These are phyloP conservation scores for Aegilops longissima DNA, from an alignment of 176 grass and related monocot species.

Conservation along the genomic window DNA sequence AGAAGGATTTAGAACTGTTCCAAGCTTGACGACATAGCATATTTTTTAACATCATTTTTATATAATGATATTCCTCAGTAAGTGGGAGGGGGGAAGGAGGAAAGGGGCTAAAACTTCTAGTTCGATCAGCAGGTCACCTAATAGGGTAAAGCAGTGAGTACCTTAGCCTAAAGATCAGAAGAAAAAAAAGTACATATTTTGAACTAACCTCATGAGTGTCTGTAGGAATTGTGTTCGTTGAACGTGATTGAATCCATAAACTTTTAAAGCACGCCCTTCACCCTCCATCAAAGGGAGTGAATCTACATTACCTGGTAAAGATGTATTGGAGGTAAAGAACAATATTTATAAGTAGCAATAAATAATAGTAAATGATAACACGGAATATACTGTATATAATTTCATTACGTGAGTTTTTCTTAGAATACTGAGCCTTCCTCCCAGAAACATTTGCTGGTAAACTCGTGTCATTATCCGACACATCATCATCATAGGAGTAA, in stretches of 20 bases:
- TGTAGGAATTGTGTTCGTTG: conserved; percentile 79
- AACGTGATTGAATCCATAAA: conserved; percentile 90
- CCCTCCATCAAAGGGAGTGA: conserved; percentile 92
- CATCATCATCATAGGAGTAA: conserved; percentile 82
- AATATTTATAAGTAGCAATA: conserved; percentile 17
- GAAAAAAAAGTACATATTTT: conserved; percentile 20
- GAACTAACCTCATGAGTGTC: conserved; percentile 78
- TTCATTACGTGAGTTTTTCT: conserved; percentile 79
- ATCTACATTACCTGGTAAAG: conserved; percentile 56
- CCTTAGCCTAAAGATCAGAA: not conserved
- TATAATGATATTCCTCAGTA: not conserved
- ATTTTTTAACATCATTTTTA: not conserved
- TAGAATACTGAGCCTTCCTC: conserved; percentile 69
- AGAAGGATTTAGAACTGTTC: not conserved
- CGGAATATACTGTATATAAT: conserved; percentile 25
- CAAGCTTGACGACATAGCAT: not conserved
- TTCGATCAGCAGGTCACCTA: not conserved
- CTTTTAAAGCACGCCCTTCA: conserved; percentile 71
- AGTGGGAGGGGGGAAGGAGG: not conserved
- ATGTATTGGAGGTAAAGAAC: conserved; percentile 33
- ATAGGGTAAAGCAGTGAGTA: not conserved
- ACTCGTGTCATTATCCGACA: conserved; percentile 73
- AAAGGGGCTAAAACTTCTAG: not conserved
- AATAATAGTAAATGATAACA: not conserved
- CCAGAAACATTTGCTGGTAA: conserved; percentile 53